phyloP scores from a whole-genome alignment of 148 eudicot genomes.

The Simmondsia chinensis region DNA sequence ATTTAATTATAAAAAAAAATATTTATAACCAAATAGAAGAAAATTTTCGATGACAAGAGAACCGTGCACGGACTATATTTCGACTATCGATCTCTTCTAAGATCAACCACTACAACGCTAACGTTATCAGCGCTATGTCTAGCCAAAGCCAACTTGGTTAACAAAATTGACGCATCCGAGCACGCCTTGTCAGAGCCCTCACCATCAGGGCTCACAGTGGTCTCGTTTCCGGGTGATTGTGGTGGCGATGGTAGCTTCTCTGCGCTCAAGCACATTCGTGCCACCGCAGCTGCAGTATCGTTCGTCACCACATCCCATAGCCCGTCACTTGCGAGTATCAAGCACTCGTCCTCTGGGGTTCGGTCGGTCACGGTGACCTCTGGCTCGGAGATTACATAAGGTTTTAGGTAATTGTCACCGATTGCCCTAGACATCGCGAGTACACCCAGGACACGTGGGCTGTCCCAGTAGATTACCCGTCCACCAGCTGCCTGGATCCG shows the following conservation, averaged over 20 bases:
- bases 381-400: slow-evolving; percentile 71
- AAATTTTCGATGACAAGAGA: too few species aligned
- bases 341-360: slow-evolving; percentile 52
- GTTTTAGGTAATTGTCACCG: slow-evolving; percentile 77
- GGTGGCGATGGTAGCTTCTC: slow-evolving; percentile 39
- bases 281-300: slow-evolving; percentile 61
- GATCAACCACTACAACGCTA: slow-evolving; percentile 54
- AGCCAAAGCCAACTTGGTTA: slow-evolving; percentile 56
- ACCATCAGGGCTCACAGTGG: slow-evolving; percentile 11
- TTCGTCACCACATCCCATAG: slow-evolving; percentile 85
- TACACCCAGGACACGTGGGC: slow-evolving; percentile 67
- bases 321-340: slow-evolving; percentile 74
- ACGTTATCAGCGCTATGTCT: slow-evolving; percentile 51
- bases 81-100: slow-evolving; percentile 17
- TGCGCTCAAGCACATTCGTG: slow-evolving; percentile 57
- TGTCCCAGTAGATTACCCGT: slow-evolving; percentile 81
- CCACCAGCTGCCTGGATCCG: slow-evolving; percentile 75
- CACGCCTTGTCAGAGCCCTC: slow-evolving; percentile 54
- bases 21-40: too few species aligned
- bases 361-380: slow-evolving; percentile 70
- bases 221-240: slow-evolving; percentile 27
- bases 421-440: slow-evolving; percentile 87
- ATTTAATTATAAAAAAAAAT: too few species aligned
- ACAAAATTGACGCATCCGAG: slow-evolving; percentile 40
- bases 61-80: too few species aligned